phyloP scores from a whole-genome alignment of 768 basidiomycete genomes.

The Lactarius quietus region DNA sequence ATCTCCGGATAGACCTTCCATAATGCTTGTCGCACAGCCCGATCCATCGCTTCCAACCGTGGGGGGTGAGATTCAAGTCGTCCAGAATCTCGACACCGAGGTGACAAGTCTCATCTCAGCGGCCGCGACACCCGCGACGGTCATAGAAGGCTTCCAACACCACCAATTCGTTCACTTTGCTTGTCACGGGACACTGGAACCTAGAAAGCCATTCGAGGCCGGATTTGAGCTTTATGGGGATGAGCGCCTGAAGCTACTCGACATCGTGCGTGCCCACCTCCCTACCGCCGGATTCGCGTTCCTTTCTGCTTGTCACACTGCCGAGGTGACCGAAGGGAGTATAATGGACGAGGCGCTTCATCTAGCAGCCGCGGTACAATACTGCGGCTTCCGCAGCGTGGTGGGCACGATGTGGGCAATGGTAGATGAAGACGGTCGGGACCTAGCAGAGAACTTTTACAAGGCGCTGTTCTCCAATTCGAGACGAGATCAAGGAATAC shows the following conservation, averaged over 20 bases:
- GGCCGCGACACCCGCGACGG: neutral
- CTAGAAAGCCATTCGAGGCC: neutral
- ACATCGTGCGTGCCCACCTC: neutral
- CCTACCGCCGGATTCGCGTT: neutral
- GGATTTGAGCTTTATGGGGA: neutral
- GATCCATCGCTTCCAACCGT: neutral
- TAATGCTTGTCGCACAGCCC: neutral
- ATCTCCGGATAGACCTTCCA: neutral
- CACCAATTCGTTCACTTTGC: slow-evolving; percentile 4
- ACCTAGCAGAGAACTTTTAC: neutral
- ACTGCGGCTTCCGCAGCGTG: neutral
- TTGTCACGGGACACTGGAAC: slow-evolving; percentile 5
- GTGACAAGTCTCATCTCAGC: neutral
- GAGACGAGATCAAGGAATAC: neutral
- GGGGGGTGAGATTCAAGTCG: neutral
- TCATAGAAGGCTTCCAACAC: neutral
- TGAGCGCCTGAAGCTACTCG: neutral
- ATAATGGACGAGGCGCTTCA: neutral
- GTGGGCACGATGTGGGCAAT: slow-evolving; percentile 7
- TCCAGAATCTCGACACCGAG: neutral
- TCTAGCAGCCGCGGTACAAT: neutral
- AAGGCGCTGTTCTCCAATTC: neutral
- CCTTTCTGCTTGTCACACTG: slow-evolving; percentile 6
- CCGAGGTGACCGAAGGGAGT: neutral
- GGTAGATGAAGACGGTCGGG: neutral